Conservation (phyloP, 768 basidiomycete genomes). For the Pleurotus platypus region DNA sequence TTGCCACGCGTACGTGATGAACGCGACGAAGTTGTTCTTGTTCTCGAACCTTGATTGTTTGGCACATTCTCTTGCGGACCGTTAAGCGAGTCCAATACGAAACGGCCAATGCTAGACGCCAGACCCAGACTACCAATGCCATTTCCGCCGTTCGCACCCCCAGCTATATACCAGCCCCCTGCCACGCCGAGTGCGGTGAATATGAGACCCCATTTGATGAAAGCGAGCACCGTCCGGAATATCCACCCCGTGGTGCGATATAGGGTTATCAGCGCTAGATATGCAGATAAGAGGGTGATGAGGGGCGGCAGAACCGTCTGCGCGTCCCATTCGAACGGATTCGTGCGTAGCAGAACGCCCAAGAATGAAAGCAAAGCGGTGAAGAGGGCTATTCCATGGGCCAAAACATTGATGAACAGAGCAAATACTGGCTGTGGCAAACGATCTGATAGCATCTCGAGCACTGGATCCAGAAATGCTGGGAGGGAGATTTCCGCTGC, state of each 20-base stretch:
- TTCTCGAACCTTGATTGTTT: constrained; percentile 19
- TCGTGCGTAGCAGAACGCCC: constrained; percentile 42
- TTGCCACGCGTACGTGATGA: constrained; percentile 14
- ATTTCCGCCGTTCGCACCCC: constrained; percentile 24
- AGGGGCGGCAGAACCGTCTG: constrained; percentile 71
- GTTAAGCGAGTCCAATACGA: constrained; percentile 40
- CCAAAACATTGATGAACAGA: constrained; percentile 45
- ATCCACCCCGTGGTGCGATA: constrained; percentile 80
- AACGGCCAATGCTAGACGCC: constrained; percentile 33
- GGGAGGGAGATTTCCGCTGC: constrained; percentile 33
- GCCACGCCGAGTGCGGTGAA: constrained; percentile 50
- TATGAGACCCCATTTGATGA: constrained; percentile 76
- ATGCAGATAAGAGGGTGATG: constrained; percentile 68
- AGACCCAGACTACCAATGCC: constrained; percentile 32
- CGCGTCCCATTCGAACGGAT: constrained; percentile 60
- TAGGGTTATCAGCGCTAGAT: constrained; percentile 71
- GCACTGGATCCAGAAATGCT: constrained; percentile 47
- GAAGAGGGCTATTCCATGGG: constrained; percentile 48
- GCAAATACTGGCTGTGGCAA: constrained; percentile 57
- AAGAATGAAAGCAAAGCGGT: constrained; percentile 46
- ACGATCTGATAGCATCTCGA: constrained; percentile 48
- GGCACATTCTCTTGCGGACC: constrained; percentile 28
- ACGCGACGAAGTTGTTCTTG: constrained; percentile 8
- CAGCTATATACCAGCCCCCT: constrained; percentile 48
- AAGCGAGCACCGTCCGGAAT: constrained; percentile 60